Evolutionary conservation across 352 stramenopile genomes (phyloP).

Genomic region (Phytophthora pinifolia): DNA sequence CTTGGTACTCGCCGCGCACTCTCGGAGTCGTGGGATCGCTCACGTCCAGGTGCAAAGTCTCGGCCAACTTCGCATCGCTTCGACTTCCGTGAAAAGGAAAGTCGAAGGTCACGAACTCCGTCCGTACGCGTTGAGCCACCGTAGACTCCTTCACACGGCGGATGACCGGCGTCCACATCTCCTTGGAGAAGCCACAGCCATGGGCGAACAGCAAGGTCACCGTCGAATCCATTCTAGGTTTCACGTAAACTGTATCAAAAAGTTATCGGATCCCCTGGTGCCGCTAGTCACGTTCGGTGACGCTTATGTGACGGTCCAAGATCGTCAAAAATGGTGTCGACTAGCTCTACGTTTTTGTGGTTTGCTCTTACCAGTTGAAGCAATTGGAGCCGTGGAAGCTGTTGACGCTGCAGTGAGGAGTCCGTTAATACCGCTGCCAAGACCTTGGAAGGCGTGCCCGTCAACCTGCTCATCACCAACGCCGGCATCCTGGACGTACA

Average conservation of each 20-base stretch:
- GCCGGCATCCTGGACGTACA: slow-evolving; percentile 44
- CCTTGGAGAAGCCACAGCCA: slow-evolving; percentile 40
- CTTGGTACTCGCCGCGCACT: slow-evolving; percentile 14
- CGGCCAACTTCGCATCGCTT: slow-evolving; percentile 11
- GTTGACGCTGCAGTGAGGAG: slow-evolving; percentile 29
- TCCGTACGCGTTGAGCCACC: slow-evolving; percentile 21
- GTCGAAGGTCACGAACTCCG: slow-evolving; percentile 34
- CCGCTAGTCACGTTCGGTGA: not conserved
- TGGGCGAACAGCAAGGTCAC: slow-evolving; percentile 43
- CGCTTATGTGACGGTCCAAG: slow-evolving; percentile 1
- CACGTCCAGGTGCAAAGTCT: slow-evolving; percentile 21
- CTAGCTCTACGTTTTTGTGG: not conserved
- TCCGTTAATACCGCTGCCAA: slow-evolving; percentile 42
- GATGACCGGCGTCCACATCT: slow-evolving; percentile 42
- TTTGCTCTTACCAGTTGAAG: slow-evolving; percentile 19
- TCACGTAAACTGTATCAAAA: not conserved
- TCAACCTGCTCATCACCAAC: slow-evolving; percentile 73
- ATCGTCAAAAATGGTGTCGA: not conserved
- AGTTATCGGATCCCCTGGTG: not conserved
- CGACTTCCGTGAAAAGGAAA: slow-evolving; percentile 41
- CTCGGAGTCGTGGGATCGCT: slow-evolving; percentile 18
- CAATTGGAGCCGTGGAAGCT: slow-evolving; percentile 30
- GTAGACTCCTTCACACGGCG: slow-evolving; percentile 18
- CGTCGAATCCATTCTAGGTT: slow-evolving; percentile 6
- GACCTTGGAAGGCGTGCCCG: slow-evolving; percentile 37